Conservation (phyloP, 2,329 filamentous ascomycete species). For the Corynespora cassiicola region DNA sequence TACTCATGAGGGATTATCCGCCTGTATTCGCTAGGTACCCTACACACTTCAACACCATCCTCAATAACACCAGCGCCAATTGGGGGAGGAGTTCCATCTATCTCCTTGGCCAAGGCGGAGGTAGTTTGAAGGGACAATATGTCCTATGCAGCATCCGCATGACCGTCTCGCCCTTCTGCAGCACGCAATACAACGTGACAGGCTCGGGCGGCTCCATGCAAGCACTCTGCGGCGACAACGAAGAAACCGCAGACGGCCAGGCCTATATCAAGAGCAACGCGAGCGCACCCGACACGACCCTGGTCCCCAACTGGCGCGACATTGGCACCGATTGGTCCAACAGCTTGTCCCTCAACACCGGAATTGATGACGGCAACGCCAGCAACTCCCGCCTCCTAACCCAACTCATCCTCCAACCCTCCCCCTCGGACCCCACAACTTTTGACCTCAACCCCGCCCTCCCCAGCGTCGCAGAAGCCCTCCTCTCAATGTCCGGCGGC, state of each 20-base stretch:
- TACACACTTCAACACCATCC: conserved; percentile 66
- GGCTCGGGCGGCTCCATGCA: conserved; percentile 63
- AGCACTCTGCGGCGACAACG: conserved; percentile 65
- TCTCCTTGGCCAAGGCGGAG: conserved; percentile 57
- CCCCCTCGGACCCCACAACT: conserved; percentile 13
- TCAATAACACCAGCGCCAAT: conserved; percentile 41
- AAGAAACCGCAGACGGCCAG: conserved; percentile 58
- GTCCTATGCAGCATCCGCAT: conserved; percentile 73
- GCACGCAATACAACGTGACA: conserved; percentile 60
- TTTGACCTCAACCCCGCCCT: conserved; percentile 55
- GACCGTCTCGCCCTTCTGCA: conserved; percentile 69
- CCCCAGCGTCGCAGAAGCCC: conserved; percentile 75
- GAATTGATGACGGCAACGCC: conserved; percentile 50
- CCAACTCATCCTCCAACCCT: conserved; percentile 48
- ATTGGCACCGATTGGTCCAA: conserved; percentile 53
- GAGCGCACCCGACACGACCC: conserved; percentile 64
- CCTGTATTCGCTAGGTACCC: conserved; percentile 60
- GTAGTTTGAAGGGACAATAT: conserved; percentile 51
- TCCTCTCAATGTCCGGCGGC: conserved; percentile 73
- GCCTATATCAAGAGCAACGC: conserved; percentile 60
- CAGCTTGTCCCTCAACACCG: conserved; percentile 51
- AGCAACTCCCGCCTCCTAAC: conserved; percentile 53
- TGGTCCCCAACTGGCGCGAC: conserved; percentile 51
- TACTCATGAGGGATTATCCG: conserved; percentile 55
- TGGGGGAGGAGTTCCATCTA: conserved; percentile 66